phyloP scores from a whole-genome alignment of 768 basidiomycete species.

The Brasilioporus rufonigricans region DNA sequence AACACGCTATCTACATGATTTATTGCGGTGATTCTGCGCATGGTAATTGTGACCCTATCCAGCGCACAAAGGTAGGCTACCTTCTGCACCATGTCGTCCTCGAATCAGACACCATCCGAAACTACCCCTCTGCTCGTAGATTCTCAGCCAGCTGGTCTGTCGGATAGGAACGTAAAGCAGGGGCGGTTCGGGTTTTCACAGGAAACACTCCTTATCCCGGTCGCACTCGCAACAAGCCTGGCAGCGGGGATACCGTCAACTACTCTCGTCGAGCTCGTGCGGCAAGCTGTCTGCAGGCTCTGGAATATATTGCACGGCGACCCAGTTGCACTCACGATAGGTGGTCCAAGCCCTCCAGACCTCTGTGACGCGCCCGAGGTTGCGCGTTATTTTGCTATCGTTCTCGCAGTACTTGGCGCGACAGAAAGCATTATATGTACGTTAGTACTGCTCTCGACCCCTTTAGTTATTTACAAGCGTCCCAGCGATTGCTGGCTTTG shows the following conservation, averaged over 20 bases:
- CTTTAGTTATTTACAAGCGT: not conserved
- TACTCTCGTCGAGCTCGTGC: constrained; percentile 26
- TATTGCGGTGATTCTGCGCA: not conserved
- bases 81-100: constrained; percentile 12
- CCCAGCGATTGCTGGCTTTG: constrained; percentile 25
- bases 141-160: not conserved
- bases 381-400: constrained; percentile 20
- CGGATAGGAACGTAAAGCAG: not conserved
- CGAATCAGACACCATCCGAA: constrained; percentile 6
- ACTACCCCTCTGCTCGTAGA: constrained; percentile 9
- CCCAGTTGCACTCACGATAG: constrained; percentile 5
- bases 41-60: not conserved
- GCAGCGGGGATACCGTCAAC: constrained; percentile 23
- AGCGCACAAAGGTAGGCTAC: not conserved
- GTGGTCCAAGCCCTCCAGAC: constrained; percentile 5
- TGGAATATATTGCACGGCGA: constrained; percentile 19
- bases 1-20: not conserved
- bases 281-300: constrained; percentile 25
- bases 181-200: constrained; percentile 7
- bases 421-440: constrained; percentile 21
- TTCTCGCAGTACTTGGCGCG: constrained; percentile 14
- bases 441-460: not conserved
- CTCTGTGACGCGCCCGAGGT: constrained; percentile 24
- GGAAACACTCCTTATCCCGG: constrained; percentile 25
- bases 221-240: constrained; percentile 23